Base-by-base conservation (phyloP, 306 rosid species). In the Quillaja saponaria region DNA sequence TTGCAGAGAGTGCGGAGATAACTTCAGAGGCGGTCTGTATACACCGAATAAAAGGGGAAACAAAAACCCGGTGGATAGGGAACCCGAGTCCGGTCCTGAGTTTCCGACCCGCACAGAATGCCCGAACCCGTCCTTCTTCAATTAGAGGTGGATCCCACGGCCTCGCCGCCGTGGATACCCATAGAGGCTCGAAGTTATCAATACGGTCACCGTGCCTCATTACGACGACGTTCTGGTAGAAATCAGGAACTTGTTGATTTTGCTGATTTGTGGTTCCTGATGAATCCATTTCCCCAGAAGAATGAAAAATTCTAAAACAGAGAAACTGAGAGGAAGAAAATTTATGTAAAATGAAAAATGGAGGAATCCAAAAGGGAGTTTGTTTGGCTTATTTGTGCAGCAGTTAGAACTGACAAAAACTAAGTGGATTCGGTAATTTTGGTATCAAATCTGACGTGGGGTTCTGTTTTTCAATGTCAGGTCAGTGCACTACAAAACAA, bases 181-280 rank as follows among this genome's bases (percentile, higher is more conserved):
- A 92, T 4, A 13, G 7, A 0, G 78, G 82, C 2, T 77, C 95
- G 74, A 79, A 62, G 76, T 74, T 65, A 67, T 92, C 98, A 44
- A 82, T 61, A 42, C 98, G 96, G 16, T 92, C 95, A n/a, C 98
- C 98, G 83, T 92, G 98, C 47, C 98, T 81, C 94, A 92, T 82
- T 58, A 88, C 89, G 79, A 92, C 72, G 58, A 92, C 82, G 83
- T 81, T 72, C 8, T 92, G 98, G 85, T 78, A 66, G 17, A 46
- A 71, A n/a, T 59, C 62, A 10, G 76, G 56, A 0, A n/a, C 34
- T 6, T 13, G 19, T 1, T 25, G 31, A 25, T 59, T 46, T 16
- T 49, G 46, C 17, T 14, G 31, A 10, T 13, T 21, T 59, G 10
- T 55, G 12, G 14, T 33, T 55, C 10, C 64, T 40, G 44, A 38